Conservation (phyloP, 805 yeast genomes). For the Sugiyamaella smithiae region DNA sequence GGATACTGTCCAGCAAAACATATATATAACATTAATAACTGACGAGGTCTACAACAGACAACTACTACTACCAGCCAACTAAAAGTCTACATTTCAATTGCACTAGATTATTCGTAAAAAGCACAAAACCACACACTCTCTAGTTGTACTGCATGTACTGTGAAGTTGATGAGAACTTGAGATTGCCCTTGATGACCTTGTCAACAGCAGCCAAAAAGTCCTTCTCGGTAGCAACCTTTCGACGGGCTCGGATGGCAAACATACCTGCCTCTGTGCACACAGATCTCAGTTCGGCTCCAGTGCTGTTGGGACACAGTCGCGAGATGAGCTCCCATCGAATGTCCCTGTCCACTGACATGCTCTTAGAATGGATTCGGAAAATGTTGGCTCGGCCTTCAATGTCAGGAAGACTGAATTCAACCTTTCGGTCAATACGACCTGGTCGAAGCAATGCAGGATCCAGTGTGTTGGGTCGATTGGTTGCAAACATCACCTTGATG, state of each 20-base stretch:
- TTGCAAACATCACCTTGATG: constrained; percentile 98
- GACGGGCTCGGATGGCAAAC: constrained; percentile 98
- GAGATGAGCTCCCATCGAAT: constrained; percentile 98
- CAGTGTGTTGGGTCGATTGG: constrained; percentile 95
- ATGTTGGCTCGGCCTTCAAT: constrained; percentile 97
- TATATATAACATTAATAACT: too few relatives aligned
- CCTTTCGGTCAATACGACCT: constrained; percentile 98
- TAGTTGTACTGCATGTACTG: constrained; percentile 98
- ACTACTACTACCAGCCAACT: too few relatives aligned
- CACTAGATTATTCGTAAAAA: background rate
- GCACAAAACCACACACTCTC: background rate
- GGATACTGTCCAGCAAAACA: too few relatives aligned
- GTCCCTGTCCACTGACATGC: constrained; percentile 96
- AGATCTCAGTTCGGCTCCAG: constrained; percentile 98
- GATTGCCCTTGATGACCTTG: constrained; percentile 96
- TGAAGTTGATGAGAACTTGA: constrained; percentile 95
- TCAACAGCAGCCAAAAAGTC: constrained; percentile 97
- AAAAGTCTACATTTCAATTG: too few relatives aligned
- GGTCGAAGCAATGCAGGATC: constrained; percentile 98
- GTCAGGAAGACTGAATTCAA: constrained; percentile 94
- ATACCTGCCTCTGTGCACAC: constrained; percentile 99
- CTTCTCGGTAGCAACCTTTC: constrained; percentile 97
- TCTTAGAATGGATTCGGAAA: constrained; percentile 93
- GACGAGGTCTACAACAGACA: too few relatives aligned
- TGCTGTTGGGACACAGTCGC: constrained; percentile 94